phyloP scores from a whole-genome alignment of 176 grass and related monocot species.

The Themeda triandra region DNA sequence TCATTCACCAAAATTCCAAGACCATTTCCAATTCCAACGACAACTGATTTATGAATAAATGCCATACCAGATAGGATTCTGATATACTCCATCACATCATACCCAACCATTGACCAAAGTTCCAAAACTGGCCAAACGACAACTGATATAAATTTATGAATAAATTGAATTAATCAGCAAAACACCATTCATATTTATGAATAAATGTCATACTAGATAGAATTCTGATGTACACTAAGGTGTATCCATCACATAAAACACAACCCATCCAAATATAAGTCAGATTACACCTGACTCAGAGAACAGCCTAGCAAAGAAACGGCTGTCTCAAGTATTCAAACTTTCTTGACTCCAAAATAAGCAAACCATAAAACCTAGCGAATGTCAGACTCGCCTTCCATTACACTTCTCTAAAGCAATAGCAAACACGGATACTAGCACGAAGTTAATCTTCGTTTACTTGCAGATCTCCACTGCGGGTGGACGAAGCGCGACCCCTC shows the following conservation, averaged over 20 bases:
- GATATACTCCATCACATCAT: too few species aligned
- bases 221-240: slow-evolving; percentile 40
- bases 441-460: slow-evolving; percentile 9
- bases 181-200: slow-evolving; percentile 10
- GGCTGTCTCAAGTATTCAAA: slow-evolving; percentile 26
- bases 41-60: too few species aligned
- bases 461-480: slow-evolving; percentile 42
- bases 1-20: too few species aligned
- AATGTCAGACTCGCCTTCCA: slow-evolving; percentile 45
- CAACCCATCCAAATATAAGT: slow-evolving; percentile 7
- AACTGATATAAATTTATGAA: neutral
- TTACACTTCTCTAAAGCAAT: slow-evolving; percentile 25
- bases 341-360: slow-evolving; percentile 29
- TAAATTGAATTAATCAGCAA: neutral
- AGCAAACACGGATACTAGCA: neutral
- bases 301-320: slow-evolving; percentile 26
- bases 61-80: too few species aligned
- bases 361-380: slow-evolving; percentile 18
- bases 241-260: slow-evolving; percentile 22
- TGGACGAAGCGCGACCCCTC: slow-evolving; percentile 59
- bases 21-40: too few species aligned
- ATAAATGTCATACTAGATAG: neutral
- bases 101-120: too few species aligned
- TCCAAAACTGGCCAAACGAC: too few species aligned
- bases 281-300: slow-evolving; percentile 36